Conservation (phyloP, 139 green algal species). For the Tetratostichococcus sp. region DNA sequence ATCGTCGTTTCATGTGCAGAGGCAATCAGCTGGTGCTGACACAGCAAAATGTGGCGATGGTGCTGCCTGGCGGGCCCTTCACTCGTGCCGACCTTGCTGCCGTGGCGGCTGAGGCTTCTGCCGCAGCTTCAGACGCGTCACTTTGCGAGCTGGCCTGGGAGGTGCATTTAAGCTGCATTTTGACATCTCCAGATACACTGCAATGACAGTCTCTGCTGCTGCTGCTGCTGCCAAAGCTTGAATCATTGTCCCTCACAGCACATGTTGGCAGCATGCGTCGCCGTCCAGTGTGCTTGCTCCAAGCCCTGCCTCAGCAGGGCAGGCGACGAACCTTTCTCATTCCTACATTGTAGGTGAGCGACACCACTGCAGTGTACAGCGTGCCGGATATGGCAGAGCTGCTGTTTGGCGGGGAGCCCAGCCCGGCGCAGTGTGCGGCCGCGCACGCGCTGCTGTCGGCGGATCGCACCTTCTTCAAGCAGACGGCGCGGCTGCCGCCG, state of each 20-base stretch:
- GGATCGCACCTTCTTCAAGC: conserved; percentile 69
- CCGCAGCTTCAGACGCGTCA: conserved; percentile 20
- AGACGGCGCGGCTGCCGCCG: conserved; percentile 18
- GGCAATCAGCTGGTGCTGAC: conserved; percentile 29
- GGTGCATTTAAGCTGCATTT: neutral
- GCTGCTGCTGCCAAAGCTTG: no score
- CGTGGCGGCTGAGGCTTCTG: conserved; percentile 20
- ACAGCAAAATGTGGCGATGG: conserved; percentile 31
- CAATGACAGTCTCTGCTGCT: no score
- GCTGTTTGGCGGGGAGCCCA: conserved; percentile 16
- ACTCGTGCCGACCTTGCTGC: conserved; percentile 23
- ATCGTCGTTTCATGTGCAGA: conserved; percentile 16
- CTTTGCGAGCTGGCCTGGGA: conserved; percentile 48
- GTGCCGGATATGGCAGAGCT: conserved; percentile 31
- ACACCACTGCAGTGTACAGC: conserved; percentile 11
- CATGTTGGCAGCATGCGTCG: no score
- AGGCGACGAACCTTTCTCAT: no score
- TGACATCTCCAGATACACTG: neutral
- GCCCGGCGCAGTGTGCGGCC: conserved; percentile 22
- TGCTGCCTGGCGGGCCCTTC: conserved; percentile 38
- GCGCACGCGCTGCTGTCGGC: conserved; percentile 51
- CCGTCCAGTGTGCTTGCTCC: no score
- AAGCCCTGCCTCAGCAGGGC: no score
- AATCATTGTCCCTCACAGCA: no score
- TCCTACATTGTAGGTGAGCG: neutral